Conservation (phyloP, 2,329 filamentous ascomycete genomes). For the Pseudopithomyces maydicus region DNA sequence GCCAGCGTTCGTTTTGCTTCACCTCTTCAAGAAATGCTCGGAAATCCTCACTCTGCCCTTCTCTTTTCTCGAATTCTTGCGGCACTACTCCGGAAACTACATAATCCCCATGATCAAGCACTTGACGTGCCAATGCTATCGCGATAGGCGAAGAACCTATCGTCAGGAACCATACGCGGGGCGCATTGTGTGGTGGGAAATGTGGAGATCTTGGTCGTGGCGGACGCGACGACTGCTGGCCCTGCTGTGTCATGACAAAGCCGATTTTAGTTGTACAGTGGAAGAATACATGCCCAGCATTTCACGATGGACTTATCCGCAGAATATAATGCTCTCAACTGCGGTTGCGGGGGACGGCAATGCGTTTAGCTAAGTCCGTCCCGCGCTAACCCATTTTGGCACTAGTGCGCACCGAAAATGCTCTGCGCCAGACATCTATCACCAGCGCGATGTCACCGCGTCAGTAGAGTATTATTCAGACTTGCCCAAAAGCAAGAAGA, state of each 20-base stretch:
- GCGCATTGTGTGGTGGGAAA: conserved; percentile 66
- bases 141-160: conserved; percentile 83
- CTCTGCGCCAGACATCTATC: conserved; percentile 13
- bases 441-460: conserved; percentile 7
- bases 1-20: conserved; percentile 77
- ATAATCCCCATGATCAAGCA: conserved; percentile 90
- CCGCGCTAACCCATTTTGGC: conserved; percentile 11
- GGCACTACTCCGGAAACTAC: conserved; percentile 84
- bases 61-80: conserved; percentile 74
- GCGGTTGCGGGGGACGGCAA: conserved; percentile 12
- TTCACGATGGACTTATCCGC: neutral
- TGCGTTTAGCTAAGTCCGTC: conserved; percentile 18
- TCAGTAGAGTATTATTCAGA: conserved; percentile 6
- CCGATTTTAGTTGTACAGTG: neutral
- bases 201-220: conserved; percentile 50
- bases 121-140: conserved; percentile 77
- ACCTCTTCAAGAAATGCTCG: conserved; percentile 74
- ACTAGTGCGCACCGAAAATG: conserved; percentile 24
- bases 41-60: conserved; percentile 74
- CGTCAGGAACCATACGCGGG: conserved; percentile 92
- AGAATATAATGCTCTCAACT: neutral
- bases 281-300: neutral
- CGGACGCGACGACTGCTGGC: conserved; percentile 30
- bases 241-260: conserved; percentile 22
- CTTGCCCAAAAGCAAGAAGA: neutral